A percentile compares a stretch with the other conserved stretches of the same genome.
phyloP scores from a whole-genome alignment of 768 basidiomycete species.

The Termitomyces heimii region DNA sequence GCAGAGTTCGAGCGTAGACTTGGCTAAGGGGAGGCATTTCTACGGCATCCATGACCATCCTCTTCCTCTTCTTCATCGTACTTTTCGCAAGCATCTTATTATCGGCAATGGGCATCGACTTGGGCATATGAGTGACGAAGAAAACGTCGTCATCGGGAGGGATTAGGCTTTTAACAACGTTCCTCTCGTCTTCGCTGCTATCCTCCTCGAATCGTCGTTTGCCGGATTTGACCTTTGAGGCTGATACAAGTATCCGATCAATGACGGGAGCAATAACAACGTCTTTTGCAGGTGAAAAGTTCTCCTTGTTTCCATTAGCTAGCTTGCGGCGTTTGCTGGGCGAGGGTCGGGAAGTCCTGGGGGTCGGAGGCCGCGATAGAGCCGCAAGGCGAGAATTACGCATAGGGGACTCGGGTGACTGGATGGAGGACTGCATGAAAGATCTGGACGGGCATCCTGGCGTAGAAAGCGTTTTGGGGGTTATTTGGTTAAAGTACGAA shows the following conservation, averaged over 20 bases:
- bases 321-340: slow-evolving; percentile 33
- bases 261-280: slow-evolving; percentile 26
- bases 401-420: slow-evolving; percentile 16
- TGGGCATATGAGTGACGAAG: neutral
- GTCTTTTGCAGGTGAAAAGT: slow-evolving; percentile 33
- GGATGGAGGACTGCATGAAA: slow-evolving; percentile 3
- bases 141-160: slow-evolving; percentile 10
- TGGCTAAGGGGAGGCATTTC: slow-evolving; percentile 14
- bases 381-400: slow-evolving; percentile 9
- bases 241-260: slow-evolving; percentile 36
- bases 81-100: neutral
- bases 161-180: slow-evolving; percentile 9
- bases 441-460: slow-evolving; percentile 10
- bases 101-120: neutral
- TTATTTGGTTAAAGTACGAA: neutral
- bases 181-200: slow-evolving; percentile 28
- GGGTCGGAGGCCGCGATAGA: slow-evolving; percentile 22
- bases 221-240: slow-evolving; percentile 22
- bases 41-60: slow-evolving; percentile 18
- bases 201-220: slow-evolving; percentile 40
- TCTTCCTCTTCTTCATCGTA: slow-evolving; percentile 36
- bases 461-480: neutral
- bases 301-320: slow-evolving; percentile 51
- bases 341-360: slow-evolving; percentile 19
- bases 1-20: slow-evolving; percentile 7